Evolutionary conservation across 495 filamentous ascomycete species (phyloP), one percentile per base, ranked within the genome.

Genomic region (Oidiodendron maius): DNA sequence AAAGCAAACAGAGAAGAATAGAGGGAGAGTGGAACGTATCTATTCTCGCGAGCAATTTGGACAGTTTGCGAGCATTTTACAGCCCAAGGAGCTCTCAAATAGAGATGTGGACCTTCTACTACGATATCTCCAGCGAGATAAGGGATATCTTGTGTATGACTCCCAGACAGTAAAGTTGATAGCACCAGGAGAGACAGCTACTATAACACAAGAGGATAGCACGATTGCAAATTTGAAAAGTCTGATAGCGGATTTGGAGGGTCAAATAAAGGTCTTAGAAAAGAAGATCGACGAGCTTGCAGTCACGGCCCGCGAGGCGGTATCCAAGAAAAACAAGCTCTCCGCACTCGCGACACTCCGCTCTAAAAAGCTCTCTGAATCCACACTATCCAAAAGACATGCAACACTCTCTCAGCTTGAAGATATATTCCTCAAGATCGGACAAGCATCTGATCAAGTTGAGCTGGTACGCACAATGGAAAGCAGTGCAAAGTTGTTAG

Each of bases 371-470:
- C 67, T 84, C 3, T 81, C 80, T 20, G 89, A 94, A 59, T 69
- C 75, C 6, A 83, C 78, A 26, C 72, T 97, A 0, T 68, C 74
- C 15, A 75, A 80, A 41, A 81, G 89, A 2, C 72, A 81, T 18
- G 81, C 80, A 9, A 85, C 83, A 0, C 72, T 93, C 1, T 65
- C 65, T n/a, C 89, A 95, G 64, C 70, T 96, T 0, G 89, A 96
- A 63, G 81, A 86, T 38, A 81, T 95, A 0, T 84, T 84, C 44
- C 61, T 68, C 8, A 84, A 82, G 57, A 89, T 98, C 45, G 82
- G 95, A 63, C 83, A 90, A 63, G 94, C 93, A 1, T 73, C 78
- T 2, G 86, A 87, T 57, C 88, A 95, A 42, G 77, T 95, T 15
- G 81, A 86, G 46, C 72, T 95, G 15, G 76, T 96, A 2, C 70